Evolutionary conservation across 106 monocot genomes (phyloP).

Genomic region (Allium fistulosum): DNA sequence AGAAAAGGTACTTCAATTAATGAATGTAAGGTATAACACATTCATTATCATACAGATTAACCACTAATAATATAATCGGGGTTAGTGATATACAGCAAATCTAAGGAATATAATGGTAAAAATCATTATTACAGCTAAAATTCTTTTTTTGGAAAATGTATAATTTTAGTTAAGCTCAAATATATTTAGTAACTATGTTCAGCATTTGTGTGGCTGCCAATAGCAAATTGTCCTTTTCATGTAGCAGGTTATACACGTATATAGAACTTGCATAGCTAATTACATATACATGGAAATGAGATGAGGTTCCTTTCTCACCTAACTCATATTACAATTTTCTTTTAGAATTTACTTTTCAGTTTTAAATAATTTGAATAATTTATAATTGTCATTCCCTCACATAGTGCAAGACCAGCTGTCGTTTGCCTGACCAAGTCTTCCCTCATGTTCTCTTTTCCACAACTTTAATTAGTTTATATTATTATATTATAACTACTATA

Average conservation of each 20-base stretch:
- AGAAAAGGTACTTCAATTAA: too few relatives aligned
- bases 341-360: not conserved
- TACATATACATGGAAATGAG: not conserved
- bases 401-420: not conserved
- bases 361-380: not conserved
- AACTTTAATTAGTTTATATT: not conserved
- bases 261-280: not conserved
- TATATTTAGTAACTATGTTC: not conserved
- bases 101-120: not conserved
- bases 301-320: slow-evolving; percentile 15
- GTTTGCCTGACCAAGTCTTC: not conserved
- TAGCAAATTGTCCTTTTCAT: slow-evolving; percentile 3
- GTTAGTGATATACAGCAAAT: too few relatives aligned
- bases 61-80: too few relatives aligned
- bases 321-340: slow-evolving; percentile 4
- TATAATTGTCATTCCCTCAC: not conserved
- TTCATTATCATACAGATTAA: too few relatives aligned
- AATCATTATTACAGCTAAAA: not conserved
- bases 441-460: not conserved
- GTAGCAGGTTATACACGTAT: slow-evolving; percentile 13
- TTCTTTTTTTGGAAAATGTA: too few relatives aligned
- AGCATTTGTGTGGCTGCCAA: not conserved
- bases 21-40: too few relatives aligned
- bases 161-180: too few relatives aligned
- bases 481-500: too few relatives aligned